These are phyloP conservation scores for Wickerhamiella lipophila DNA, from an alignment of 805 yeast species.

Conservation along the genomic window DNA sequence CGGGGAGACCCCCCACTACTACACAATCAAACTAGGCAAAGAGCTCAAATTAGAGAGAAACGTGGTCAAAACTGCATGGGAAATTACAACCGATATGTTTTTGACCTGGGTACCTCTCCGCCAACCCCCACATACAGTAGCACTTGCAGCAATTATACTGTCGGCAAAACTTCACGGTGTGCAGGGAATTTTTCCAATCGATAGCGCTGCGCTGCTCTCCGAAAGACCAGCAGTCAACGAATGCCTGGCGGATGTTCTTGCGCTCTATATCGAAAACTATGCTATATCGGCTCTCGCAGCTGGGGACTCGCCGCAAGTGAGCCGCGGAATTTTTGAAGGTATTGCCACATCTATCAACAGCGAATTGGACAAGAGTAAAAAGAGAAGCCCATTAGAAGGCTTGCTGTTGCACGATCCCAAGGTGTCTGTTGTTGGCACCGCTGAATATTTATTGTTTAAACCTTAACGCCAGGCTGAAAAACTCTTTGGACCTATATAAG, in stretches of 20 bases:
- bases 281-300: constrained; percentile 40
- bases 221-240: constrained; percentile 30
- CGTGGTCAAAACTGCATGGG: constrained; percentile 51
- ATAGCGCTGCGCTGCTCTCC: constrained; percentile 20
- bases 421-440: constrained; percentile 1
- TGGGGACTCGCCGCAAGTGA: background rate
- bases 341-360: constrained; percentile 5
- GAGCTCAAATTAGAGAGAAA: constrained; percentile 36
- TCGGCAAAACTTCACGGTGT: constrained; percentile 37
- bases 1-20: constrained; percentile 51
- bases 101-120: constrained; percentile 55
- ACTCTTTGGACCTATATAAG: background rate
- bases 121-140: constrained; percentile 63
- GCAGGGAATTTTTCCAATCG: constrained; percentile 25
- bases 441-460: constrained; percentile 7
- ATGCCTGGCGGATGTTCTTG: constrained; percentile 45
- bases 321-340: background rate
- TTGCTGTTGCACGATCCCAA: constrained; percentile 1
- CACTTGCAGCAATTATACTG: constrained; percentile 52
- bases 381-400: background rate
- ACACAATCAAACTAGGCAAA: constrained; percentile 49
- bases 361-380: background rate
- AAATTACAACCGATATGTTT: constrained; percentile 59
- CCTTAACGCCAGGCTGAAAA: background rate
- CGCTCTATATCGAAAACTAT: constrained; percentile 45